phyloP scores from a whole-genome alignment of 2,329 filamentous ascomycete genomes.

The Fusarium penzigii region DNA sequence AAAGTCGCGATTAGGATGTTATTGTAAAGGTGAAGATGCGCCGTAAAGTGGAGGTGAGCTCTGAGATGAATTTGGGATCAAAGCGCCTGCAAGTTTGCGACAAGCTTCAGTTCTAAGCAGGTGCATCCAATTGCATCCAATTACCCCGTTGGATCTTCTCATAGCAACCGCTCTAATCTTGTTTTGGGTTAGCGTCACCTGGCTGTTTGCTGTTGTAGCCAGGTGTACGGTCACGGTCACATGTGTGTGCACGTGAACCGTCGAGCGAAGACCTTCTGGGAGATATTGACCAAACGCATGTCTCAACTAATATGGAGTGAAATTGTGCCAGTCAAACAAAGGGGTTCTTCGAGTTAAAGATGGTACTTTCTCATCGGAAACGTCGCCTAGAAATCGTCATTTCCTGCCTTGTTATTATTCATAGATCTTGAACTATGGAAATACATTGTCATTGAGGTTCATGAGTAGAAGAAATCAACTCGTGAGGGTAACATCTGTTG shows the following conservation, averaged over 20 bases:
- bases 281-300: too few species aligned
- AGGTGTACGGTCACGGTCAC: slow-evolving; percentile 17
- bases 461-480: too few species aligned
- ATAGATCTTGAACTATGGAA: too few species aligned
- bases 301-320: too few species aligned
- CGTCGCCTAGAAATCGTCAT: too few species aligned
- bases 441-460: too few species aligned
- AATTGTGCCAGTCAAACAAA: too few species aligned
- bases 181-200: slow-evolving; percentile 13
- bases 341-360: too few species aligned
- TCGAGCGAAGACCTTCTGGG: background rate
- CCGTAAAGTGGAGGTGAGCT: slow-evolving; percentile 31
- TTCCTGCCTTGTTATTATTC: too few species aligned
- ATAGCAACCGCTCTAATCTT: slow-evolving; percentile 36
- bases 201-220: background rate
- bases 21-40: slow-evolving; percentile 24
- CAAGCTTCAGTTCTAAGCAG: slow-evolving; percentile 30
- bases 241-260: slow-evolving; percentile 18
- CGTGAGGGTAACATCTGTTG: too few species aligned
- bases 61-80: slow-evolving; percentile 16
- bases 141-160: slow-evolving; percentile 21
- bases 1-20: slow-evolving; percentile 7
- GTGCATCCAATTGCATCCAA: slow-evolving; percentile 19
- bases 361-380: too few species aligned
- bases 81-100: slow-evolving; percentile 16